Base-by-base conservation (phyloP, 2,329 filamentous ascomycete genomes). In the Helminthosporium solani region DNA sequence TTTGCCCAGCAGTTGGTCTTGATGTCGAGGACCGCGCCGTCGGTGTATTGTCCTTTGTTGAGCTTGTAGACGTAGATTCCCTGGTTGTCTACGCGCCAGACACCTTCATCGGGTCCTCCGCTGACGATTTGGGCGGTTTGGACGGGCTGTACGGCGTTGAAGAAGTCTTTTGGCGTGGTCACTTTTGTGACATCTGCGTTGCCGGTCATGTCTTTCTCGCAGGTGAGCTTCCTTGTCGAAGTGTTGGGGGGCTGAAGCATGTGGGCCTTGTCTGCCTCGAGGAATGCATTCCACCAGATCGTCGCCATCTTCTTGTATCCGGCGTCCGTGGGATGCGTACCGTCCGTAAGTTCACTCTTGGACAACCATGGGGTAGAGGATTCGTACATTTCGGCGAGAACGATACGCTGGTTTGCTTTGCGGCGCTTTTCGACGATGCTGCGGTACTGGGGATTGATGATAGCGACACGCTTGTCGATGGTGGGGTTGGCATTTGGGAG, bases 371-470 rank as follows among this genome's bases (percentile, higher is more conserved):
- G 38, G 14, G 16, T 40, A 16, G 20, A 14, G 21, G 35, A 35
- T 15, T 34, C 20, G 20, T 40, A 42, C 31, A 47, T 28, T 16
- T 44, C 45, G n/a, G 45, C 45, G 20, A 47, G 40, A 5, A 35
- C 35, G 18, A 47, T 47, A 11, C 45, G 45, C 19, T 42, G 34
- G 18, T 27, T 19, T 12, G 33, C 27, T 14, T 40, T 15, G n/a
- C 41, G 40, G 19, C 28, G 20, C 3, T 14, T 11, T 20, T 36
- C 33, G 11, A 44, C 45, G 5, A 47, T 23, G 16, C 9, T 20
- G 12, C 40, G 27, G 25, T 43, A 43, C 18, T 44, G 40, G 1
- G 45, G 45, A n/a, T 47, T 47, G 28, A 47, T 33, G 9, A 40
- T 25, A 2, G 28, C 19, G 3, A 40, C 42, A 8, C 40, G 35